Conservation (phyloP, 306 rosid genomes). For the Aeschynomene evenia region DNA sequence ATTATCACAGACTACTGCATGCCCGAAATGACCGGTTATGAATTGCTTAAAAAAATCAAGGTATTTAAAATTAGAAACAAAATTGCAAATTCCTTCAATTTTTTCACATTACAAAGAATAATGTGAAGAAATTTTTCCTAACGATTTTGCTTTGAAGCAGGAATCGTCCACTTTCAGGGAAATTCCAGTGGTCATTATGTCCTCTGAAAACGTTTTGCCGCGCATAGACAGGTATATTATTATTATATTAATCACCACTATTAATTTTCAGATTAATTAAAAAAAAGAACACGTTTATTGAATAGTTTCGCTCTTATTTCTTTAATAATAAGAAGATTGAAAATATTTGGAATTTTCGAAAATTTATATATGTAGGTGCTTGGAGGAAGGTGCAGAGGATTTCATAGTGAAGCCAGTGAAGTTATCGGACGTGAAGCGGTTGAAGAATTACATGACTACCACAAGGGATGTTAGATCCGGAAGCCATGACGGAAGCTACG, state of each 20-base stretch:
- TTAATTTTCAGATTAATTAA: not conserved
- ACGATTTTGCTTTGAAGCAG: slow-evolving; percentile 35
- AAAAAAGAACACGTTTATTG: not conserved
- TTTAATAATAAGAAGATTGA: not conserved
- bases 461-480: slow-evolving; percentile 48
- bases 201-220: slow-evolving; percentile 88
- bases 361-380: slow-evolving; percentile 49
- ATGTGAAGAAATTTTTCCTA: not conserved
- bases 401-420: slow-evolving; percentile 96
- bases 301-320: not conserved
- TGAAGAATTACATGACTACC: slow-evolving; percentile 57
- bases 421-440: slow-evolving; percentile 76
- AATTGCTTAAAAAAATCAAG: slow-evolving; percentile 88
- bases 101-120: not conserved
- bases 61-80: slow-evolving; percentile 27
- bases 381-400: slow-evolving; percentile 98
- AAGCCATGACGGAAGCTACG: not conserved
- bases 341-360: not conserved
- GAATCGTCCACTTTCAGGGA: slow-evolving; percentile 71
- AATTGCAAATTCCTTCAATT: not conserved
- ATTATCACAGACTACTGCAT: slow-evolving; percentile 95
- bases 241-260: not conserved
- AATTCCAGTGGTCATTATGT: slow-evolving; percentile 96
- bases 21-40: slow-evolving; percentile 99
- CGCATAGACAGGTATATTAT: slow-evolving; percentile 75